Evolutionary conservation across 768 basidiomycete species (phyloP), one percentile per base, ranked within the genome.

Genomic region (Cystofilobasidium ferigula): DNA sequence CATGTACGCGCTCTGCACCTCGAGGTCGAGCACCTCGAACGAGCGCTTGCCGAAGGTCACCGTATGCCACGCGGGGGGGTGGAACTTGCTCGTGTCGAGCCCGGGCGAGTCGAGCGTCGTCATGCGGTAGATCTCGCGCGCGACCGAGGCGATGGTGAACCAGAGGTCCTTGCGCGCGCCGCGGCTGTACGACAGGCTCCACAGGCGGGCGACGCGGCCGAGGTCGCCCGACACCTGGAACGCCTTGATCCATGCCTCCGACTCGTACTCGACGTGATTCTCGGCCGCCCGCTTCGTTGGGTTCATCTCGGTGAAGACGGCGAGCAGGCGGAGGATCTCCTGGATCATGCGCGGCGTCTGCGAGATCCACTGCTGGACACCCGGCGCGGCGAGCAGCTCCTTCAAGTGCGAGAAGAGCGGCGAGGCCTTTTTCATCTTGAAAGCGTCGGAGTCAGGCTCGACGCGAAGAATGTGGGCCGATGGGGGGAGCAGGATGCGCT

Each of bases 341-440:
- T 78, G 74, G 72, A 93, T 84, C 73, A 84, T 85, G 1, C 83
- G 79, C 30, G 82, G 80, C 62, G 85, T 82, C 57, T 79, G 79
- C 2, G 63, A 85, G 68, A 99, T 87, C 69, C 89, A 79, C 62
- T 81, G 80, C 69, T 91, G 88, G 4, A 93, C 89, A 20, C 67
- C 70, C 4, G 70, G 84, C 82, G 70, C 83, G 78, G 73, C 72
- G 28, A 79, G 83, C 35, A 98, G 81, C 75, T 93, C 89, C 71
- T 86, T 86, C 75, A 79, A 69, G 69, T 79, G 77, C 18, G 69
- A 69, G 45, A 97, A 94, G 56, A 98, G 84, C 2, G 89, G 88
- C 85, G 92, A 88, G 78, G 94, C 95, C 12, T 93, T 86, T 74
- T 97, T 97, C 22, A 88, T 89, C 76, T 88, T 87, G 83, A 95